Conservation (phyloP, 1,139 yeast species). For the Zygosaccharomyces sapae region DNA sequence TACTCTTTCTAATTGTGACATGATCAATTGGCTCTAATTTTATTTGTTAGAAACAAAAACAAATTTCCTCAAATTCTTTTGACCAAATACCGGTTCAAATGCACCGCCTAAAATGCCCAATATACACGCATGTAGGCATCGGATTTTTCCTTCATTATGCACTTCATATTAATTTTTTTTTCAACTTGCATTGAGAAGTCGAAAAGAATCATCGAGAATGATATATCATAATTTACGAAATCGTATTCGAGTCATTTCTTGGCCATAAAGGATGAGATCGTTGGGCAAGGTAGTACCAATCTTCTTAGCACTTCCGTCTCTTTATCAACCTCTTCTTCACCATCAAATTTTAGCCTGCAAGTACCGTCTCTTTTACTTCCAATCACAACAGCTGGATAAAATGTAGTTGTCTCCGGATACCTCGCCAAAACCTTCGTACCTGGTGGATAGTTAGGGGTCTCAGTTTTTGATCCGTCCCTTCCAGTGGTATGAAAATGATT, state of each 20-base stretch:
- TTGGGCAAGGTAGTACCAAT: constrained; percentile 73
- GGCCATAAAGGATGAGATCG: constrained; percentile 24
- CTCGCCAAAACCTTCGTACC: constrained; percentile 86
- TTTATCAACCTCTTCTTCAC: constrained; percentile 94
- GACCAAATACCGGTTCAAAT: background rate
- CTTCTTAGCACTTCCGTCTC: constrained; percentile 90
- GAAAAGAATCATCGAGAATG: background rate
- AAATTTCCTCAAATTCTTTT: background rate
- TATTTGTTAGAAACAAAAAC: background rate
- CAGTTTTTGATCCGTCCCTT: constrained; percentile 39
- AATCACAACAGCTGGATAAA: constrained; percentile 88
- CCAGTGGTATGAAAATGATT: constrained; percentile 66
- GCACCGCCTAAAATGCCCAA: constrained; percentile 1
- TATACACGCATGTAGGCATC: background rate
- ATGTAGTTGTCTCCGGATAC: constrained; percentile 97
- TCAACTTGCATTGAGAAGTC: background rate
- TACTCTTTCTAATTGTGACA: constrained; percentile 8
- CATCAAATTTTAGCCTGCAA: constrained; percentile 83
- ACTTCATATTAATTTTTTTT: constrained; percentile 2
- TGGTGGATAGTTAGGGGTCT: constrained; percentile 56
- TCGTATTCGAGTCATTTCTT: constrained; percentile 16
- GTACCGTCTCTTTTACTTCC: constrained; percentile 70
- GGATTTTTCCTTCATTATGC: constrained; percentile 12
- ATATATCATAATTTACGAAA: constrained; percentile 12
- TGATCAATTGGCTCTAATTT: background rate